Evolutionary conservation across 129 eudicot species (phyloP).

Genomic region (Escallonia herrerae): DNA sequence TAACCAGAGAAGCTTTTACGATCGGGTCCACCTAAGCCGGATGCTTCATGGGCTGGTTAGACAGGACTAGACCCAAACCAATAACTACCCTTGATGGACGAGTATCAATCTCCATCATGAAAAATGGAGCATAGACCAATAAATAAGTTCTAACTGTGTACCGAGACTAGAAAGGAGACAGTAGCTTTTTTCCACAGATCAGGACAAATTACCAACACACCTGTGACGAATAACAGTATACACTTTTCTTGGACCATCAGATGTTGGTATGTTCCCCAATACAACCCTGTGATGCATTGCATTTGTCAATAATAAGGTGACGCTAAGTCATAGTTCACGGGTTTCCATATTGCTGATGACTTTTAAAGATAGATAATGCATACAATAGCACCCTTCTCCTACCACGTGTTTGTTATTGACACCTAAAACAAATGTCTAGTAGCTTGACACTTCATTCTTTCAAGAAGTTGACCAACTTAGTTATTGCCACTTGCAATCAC

Average conservation of each 20-base stretch:
- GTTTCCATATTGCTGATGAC: constrained; percentile 19
- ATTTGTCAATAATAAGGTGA: constrained; percentile 59
- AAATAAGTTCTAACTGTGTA: background rate
- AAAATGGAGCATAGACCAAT: background rate
- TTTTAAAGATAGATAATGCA: constrained; percentile 19
- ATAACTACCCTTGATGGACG: background rate
- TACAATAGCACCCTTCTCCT: constrained; percentile 15
- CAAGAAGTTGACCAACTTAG: background rate
- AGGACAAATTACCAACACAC: constrained; percentile 90
- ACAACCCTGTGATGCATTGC: constrained; percentile 86
- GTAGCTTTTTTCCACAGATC: constrained; percentile 19
- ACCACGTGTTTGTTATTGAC: background rate
- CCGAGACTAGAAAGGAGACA: background rate
- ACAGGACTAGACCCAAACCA: too few species aligned
- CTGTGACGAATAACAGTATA: constrained; percentile 80
- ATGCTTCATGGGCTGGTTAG: too few species aligned
- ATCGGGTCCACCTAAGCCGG: too few species aligned
- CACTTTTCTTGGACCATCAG: constrained; percentile 84
- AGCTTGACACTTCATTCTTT: constrained; percentile 4
- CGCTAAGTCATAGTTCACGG: constrained; percentile 23
- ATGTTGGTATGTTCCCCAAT: constrained; percentile 94
- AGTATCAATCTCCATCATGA: too few species aligned
- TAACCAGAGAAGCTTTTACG: too few species aligned
- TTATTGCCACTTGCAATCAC: background rate
- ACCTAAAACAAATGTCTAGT: background rate